Evolutionary conservation across 768 basidiomycete species (phyloP), one percentile per base, ranked within the genome.

Genomic region (Dictyophora rubrovolvata): DNA sequence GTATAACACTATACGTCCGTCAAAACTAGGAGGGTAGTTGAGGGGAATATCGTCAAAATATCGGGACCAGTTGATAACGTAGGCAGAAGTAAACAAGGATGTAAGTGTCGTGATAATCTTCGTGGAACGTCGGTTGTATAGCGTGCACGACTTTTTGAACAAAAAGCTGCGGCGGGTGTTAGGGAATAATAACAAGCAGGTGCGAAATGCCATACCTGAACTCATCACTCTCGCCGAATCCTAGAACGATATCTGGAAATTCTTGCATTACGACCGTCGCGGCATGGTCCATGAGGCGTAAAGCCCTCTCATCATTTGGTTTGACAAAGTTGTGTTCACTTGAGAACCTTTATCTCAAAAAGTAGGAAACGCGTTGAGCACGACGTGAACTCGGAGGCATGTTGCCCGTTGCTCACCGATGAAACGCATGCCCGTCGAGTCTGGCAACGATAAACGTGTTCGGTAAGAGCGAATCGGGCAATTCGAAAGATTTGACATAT

Each of bases 171-270:
- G n/a, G 12, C 42, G 18, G 51, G 55, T 34, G 1, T n/a, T 18
- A 56, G 33, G 14, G 50, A 51, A 37, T 3, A 17, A n/a, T n/a
- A n/a, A n/a, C n/a, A n/a, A n/a, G n/a, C n/a, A n/a, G n/a, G n/a
- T n/a, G n/a, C n/a, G n/a, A 47, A 33, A 36, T 52, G 21, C 65
- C 75, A 54, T 60, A 87, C 94, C 93, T 96, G 72, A 84, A 98
- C 72, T 99, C 96, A 69, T 99, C 96, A 18, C 93, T 96, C 74
- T 99, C 90, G 1, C 96, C 96, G 68, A 94, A 98, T 0, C 79
- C 96, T 18, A 96, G 77, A 12, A 90, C 75, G 59, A 96, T 81
- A 68, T 96, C 94, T 36, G 82, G 79, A 66, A 87, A 86, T 66
- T 87, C 84, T 33, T 83, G 74, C 89, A 99, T 89, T 48, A 93